Evolutionary conservation across 345 rosid species (phyloP).

Genomic region (Citrus cavaleriei): DNA sequence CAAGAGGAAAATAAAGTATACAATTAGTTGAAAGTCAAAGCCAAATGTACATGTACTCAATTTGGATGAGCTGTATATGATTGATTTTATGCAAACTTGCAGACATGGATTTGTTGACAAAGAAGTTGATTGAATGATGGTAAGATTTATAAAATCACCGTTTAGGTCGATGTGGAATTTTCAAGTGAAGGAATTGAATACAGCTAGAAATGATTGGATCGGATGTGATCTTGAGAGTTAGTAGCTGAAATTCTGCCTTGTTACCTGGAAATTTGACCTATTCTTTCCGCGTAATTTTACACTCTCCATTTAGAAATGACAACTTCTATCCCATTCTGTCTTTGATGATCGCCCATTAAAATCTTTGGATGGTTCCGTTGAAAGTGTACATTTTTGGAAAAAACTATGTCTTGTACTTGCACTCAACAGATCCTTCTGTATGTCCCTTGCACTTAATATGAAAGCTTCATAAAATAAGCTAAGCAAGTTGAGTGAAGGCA

Average conservation of each 20-base stretch:
- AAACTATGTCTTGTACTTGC: background rate
- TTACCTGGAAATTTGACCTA: conserved; percentile 4
- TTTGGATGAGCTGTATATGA: background rate
- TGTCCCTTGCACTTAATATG: background rate
- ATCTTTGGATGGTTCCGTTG: background rate
- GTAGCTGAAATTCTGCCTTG: conserved; percentile 10
- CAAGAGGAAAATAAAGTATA: background rate
- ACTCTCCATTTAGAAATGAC: background rate
- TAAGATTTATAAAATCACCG: conserved; percentile 12
- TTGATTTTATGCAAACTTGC: background rate
- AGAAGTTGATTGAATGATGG: background rate
- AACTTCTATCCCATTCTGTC: background rate
- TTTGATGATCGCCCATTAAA: background rate
- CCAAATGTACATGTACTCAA: too few relatives aligned
- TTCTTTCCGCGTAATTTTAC: background rate
- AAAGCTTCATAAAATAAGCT: background rate
- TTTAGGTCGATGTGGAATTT: background rate
- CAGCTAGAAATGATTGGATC: conserved; percentile 6
- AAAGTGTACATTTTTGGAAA: background rate
- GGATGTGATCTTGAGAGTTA: background rate
- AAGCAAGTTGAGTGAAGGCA: background rate
- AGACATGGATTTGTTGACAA: background rate
- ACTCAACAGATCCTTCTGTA: background rate
- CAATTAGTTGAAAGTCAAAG: background rate
- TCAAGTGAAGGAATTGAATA: background rate